A percentile compares a stretch with the other conserved stretches of the same genome.
Evolutionary conservation across 176 grass and related monocot species (phyloP).

Genomic region (Aechmea fasciata): DNA sequence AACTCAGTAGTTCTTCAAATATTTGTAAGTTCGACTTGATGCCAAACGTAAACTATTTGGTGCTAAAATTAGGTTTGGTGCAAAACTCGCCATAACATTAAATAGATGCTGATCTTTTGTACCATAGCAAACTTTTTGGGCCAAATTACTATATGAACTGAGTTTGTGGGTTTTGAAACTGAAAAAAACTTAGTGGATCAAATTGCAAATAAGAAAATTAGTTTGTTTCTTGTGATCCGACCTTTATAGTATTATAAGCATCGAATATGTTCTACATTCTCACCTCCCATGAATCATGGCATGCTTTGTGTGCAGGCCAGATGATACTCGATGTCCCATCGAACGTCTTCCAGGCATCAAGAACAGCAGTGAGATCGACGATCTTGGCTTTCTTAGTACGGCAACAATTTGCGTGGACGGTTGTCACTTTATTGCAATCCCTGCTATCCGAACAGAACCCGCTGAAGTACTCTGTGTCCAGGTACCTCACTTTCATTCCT

Average conservation of each 20-base stretch:
- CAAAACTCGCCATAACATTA: too few relatives aligned
- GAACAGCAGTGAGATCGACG: constrained; percentile 40
- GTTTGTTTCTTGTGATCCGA: neutral
- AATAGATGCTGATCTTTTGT: too few relatives aligned
- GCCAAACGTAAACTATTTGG: too few relatives aligned
- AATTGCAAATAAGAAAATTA: too few relatives aligned
- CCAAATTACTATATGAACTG: too few relatives aligned
- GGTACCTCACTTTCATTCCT: constrained; percentile 41
- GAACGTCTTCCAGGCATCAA: constrained; percentile 10
- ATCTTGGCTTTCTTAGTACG: constrained; percentile 54
- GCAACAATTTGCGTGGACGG: constrained; percentile 87
- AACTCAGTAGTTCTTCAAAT: too few relatives aligned
- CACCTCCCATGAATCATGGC: neutral
- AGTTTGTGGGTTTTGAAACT: too few relatives aligned
- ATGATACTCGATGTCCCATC: constrained; percentile 1
- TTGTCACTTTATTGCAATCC: constrained; percentile 40
- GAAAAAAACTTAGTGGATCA: too few relatives aligned
- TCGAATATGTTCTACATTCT: neutral
- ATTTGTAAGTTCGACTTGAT: too few relatives aligned
- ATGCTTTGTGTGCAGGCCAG: constrained; percentile 4
- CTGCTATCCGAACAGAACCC: constrained; percentile 55
- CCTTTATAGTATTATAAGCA: neutral
- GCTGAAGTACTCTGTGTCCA: constrained; percentile 56
- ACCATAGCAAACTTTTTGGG: too few relatives aligned
- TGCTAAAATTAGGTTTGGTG: too few relatives aligned